Base-by-base conservation (phyloP, 1,284 basidiomycete species). In the Cryptococcus sp. region DNA sequence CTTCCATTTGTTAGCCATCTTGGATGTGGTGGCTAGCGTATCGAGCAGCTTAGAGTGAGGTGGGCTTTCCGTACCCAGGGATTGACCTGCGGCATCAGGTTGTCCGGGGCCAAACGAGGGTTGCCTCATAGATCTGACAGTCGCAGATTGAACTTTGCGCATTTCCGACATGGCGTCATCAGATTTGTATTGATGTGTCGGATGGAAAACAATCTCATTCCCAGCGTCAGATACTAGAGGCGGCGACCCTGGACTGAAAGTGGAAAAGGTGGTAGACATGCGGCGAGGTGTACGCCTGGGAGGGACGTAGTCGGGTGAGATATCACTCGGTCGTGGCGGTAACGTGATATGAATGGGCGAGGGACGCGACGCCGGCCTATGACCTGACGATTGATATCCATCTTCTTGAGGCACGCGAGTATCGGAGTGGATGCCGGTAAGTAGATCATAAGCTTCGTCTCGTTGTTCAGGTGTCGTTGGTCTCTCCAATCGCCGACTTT, bases 1-100 rank as follows among this genome's bases (percentile, higher is more conserved):
- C 46, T 64, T 66, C 74, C 74, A 76, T 59, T 73, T 74, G 1
- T 67, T 70, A 16, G 72, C 69, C 0, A 70, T 53, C 54, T 67
- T 72, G 25, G 67, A 58, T 0, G 72, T 69, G 4, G 68, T 67
- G 10, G 66, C 60, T 11, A 70, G 55, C 7, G 61, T 68, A 50
- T 63, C 58, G 23, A 69, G 44, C 16, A 67, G 58, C 38, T 54
- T 61, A 7, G 65, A 62, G 25, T 64, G 64, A 20, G 64, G 47
- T 20, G 61, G 56, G 39, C 63, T 58, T 22, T 41, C 37, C 25
- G 57, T 52, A 11, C 47, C 16, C n/a, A 58, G 20, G 11, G 40
- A 38, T 13, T 34, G 38, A 15, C 46, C 10, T 8, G 5, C 17
- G 19, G 43, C 19, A 1, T 29, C n/a, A n/a, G 38, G 20, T 23